phyloP scores from a whole-genome alignment of 1,139 yeast species.

The Nematodospora anomalae region DNA sequence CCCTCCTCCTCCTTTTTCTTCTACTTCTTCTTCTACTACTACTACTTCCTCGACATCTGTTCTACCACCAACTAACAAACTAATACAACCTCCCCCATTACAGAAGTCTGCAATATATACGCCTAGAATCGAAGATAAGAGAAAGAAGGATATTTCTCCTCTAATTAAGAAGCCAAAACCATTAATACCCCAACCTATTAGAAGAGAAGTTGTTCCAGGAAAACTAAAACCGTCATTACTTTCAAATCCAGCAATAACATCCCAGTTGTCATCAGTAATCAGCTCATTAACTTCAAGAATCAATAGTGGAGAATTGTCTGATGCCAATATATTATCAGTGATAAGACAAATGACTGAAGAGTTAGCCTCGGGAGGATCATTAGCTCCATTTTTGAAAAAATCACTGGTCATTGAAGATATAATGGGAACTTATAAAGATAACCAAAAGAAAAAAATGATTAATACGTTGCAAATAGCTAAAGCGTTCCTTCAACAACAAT shows the following conservation, averaged over 20 bases:
- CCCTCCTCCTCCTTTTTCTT: no score
- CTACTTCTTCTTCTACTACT: no score
- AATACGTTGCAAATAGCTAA: slow-evolving; percentile 43
- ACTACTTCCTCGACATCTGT: not conserved
- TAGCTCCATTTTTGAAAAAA: slow-evolving; percentile 18
- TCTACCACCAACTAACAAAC: slow-evolving; percentile 1
- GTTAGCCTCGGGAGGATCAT: slow-evolving; percentile 25
- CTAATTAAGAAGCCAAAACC: slow-evolving; percentile 11
- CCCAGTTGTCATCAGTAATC: slow-evolving; percentile 35
- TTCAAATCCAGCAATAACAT: slow-evolving; percentile 18
- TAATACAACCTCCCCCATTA: not conserved
- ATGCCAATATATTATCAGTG: slow-evolving; percentile 34
- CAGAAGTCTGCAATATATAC: not conserved
- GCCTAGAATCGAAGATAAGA: not conserved
- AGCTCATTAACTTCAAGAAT: slow-evolving; percentile 26
- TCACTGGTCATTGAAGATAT: slow-evolving; percentile 21
- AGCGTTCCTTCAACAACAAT: slow-evolving; percentile 26
- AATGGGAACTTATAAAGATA: slow-evolving; percentile 26
- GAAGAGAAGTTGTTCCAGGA: slow-evolving; percentile 2
- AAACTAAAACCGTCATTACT: slow-evolving; percentile 11
- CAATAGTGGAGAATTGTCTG: slow-evolving; percentile 22
- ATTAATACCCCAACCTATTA: not conserved
- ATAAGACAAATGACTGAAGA: slow-evolving; percentile 46
- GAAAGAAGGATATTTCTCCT: not conserved
- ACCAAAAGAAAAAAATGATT: slow-evolving; percentile 28